Evolutionary conservation across 495 filamentous ascomycete species (phyloP), one percentile per base, ranked within the genome.

Genomic region (Aspergillus carlsbadensis): DNA sequence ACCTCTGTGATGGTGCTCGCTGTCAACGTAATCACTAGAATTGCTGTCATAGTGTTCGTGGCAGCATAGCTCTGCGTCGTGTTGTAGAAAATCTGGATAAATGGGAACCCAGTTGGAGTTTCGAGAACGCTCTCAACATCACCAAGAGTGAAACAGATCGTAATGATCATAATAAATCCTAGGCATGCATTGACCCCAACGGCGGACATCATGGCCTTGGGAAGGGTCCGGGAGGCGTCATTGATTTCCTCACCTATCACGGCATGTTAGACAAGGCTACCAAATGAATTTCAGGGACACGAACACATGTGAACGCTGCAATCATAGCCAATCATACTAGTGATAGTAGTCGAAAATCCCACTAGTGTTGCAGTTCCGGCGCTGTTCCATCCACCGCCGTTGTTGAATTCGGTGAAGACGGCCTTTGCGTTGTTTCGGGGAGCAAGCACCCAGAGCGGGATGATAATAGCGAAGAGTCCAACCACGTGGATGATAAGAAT

Each of bases 401-500:
- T 81, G 29, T 72, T 64, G 60, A 83, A 82, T 1, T 75, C 69
- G 5, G 77, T 76, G 56, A 85, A 82, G 18, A 85, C 79, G 18
- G 68, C 74, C 14, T 70, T 66, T 1, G 75, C 71, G 24, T 69
- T 71, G 18, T 72, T 69, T 15, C 72, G 73, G 6, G 78, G 76
- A 10, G 75, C 73, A 43, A 85, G 73, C 36, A 81, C 76, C 67
- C 78, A 77, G 14, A 89, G 64, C 0, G 82, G 79, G 17, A 87
- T 79, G 34, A 88, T 65, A 36, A 87, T 77, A 10, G 75, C 82
- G 56, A 89, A 83, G 45, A 89, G 78, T 1, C 82, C 83, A 15
- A 81, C 65, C 17, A 87, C 65, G 68, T 89, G 86, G 14, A 87
- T 70, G 13, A 86, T 71, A 26, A 88, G 64, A 42, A 86, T 79